Percentiles rank a stretch among this genome's conserved stretches.
Evolutionary conservation across 1,284 basidiomycete species (phyloP).

Genomic region (Fomitopsis betulina): DNA sequence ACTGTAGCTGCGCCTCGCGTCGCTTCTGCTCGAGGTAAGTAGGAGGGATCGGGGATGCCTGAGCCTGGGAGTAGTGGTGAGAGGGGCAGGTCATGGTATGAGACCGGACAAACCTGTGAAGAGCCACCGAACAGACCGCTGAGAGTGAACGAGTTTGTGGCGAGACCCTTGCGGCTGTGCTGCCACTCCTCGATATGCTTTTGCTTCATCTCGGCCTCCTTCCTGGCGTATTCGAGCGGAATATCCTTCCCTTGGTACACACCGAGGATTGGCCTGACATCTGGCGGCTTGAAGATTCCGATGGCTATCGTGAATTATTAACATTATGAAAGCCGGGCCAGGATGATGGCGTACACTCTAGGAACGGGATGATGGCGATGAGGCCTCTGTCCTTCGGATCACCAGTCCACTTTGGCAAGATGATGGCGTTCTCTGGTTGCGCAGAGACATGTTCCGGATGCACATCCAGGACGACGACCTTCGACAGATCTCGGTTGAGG

Average conservation of each 20-base stretch:
- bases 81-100: neutral
- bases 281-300: conserved; percentile 79
- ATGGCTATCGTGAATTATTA: conserved; percentile 53
- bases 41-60: conserved; percentile 47
- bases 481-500: conserved; percentile 89
- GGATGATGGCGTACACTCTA: conserved; percentile 73
- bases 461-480: conserved; percentile 89
- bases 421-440: conserved; percentile 89
- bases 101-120: conserved; percentile 24
- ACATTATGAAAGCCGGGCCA: conserved; percentile 5
- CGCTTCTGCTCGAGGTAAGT: conserved; percentile 93
- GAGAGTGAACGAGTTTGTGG: conserved; percentile 48
- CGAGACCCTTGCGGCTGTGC: conserved; percentile 43
- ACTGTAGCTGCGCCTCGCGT: conserved; percentile 79
- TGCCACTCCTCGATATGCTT: conserved; percentile 83
- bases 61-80: conserved; percentile 15
- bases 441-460: conserved; percentile 71
- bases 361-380: conserved; percentile 91
- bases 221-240: conserved; percentile 83
- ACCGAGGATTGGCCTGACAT: conserved; percentile 84
- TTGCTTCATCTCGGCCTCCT: conserved; percentile 78
- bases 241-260: conserved; percentile 89
- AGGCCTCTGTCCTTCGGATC: conserved; percentile 77
- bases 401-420: conserved; percentile 88
- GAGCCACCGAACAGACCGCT: conserved; percentile 57